Conservation (phyloP, 2,329 filamentous ascomycete species). For the Cercospora beticola region DNA sequence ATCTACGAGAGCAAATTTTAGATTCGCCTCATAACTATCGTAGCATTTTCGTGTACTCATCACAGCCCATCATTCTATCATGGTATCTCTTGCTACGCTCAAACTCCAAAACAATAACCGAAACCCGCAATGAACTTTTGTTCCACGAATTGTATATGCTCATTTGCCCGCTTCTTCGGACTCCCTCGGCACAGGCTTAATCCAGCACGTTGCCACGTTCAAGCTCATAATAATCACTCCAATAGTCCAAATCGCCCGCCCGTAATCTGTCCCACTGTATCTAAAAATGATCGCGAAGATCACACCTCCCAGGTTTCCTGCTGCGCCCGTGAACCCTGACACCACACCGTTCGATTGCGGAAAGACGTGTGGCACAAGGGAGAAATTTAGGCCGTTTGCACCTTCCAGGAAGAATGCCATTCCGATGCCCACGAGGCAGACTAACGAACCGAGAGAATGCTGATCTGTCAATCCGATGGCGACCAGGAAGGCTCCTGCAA, state of each 20-base stretch:
- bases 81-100: conserved; percentile 4
- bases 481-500: conserved; percentile 60
- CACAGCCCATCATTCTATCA: not conserved
- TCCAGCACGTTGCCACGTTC: conserved; percentile 66
- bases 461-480: conserved; percentile 66
- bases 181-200: conserved; percentile 57
- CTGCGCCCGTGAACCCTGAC: conserved; percentile 74
- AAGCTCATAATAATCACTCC: conserved; percentile 71
- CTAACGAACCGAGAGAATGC: conserved; percentile 62
- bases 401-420: conserved; percentile 82
- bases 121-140: not conserved
- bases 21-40: not conserved
- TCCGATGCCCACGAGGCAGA: conserved; percentile 72
- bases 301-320: conserved; percentile 82
- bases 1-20: too few relatives aligned
- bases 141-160: not conserved
- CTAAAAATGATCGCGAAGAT: conserved; percentile 82
- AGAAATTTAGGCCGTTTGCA: conserved; percentile 82
- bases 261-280: conserved; percentile 46
- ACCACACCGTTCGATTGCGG: conserved; percentile 78
- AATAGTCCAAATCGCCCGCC: conserved; percentile 72
- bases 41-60: not conserved
- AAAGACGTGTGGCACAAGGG: conserved; percentile 82
- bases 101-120: not conserved
- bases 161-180: conserved; percentile 48